Conservation (phyloP, 495 filamentous ascomycete species). For the Aspergillus ellipticus region DNA sequence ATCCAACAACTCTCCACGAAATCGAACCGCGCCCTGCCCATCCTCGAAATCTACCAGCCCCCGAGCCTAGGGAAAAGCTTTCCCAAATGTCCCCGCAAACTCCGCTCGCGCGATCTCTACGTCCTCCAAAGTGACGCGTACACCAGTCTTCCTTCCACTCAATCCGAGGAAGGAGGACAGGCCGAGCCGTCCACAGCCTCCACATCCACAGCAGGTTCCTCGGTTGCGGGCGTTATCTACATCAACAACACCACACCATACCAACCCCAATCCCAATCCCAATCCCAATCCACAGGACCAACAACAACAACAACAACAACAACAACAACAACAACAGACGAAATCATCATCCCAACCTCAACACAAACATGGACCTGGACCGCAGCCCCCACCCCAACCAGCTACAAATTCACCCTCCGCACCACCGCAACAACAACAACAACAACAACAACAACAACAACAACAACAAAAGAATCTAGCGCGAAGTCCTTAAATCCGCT, state of each 20-base stretch:
- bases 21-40: slow-evolving; percentile 27
- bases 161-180: neutral
- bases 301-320: too few species aligned
- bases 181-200: neutral
- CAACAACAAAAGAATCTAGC: too few species aligned
- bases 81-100: slow-evolving; percentile 20
- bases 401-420: neutral
- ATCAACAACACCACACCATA: too few species aligned
- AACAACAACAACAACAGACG: neutral
- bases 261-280: too few species aligned
- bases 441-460: too few species aligned
- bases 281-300: too few species aligned
- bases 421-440: too few species aligned
- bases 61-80: slow-evolving; percentile 28
- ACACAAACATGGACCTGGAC: neutral
- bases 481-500: too few species aligned
- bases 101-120: slow-evolving; percentile 32
- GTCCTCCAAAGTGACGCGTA: slow-evolving; percentile 28
- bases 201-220: neutral
- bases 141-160: neutral
- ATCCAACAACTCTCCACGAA: slow-evolving; percentile 34
- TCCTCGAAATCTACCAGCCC: slow-evolving; percentile 38
- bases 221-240: slow-evolving; percentile 13
- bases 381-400: neutral
- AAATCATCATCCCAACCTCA: neutral